phyloP scores from a whole-genome alignment of 306 rosid genomes.

The Mucuna pruriens region DNA sequence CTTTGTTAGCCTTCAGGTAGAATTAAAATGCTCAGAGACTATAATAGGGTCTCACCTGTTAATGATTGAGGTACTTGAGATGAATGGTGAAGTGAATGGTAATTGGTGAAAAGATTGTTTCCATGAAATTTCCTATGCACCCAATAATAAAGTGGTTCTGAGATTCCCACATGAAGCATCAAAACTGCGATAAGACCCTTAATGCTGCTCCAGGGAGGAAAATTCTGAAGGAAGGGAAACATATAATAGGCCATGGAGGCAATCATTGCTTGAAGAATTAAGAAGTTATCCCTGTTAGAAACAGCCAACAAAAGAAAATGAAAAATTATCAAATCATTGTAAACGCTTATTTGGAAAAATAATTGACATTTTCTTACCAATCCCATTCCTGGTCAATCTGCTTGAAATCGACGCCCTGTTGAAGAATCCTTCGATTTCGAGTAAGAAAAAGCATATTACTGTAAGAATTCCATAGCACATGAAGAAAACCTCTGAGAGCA shows the following conservation, averaged over 20 bases:
- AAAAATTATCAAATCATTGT: too few relatives aligned
- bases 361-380: conserved; percentile 49
- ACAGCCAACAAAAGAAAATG: too few relatives aligned
- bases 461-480: conserved; percentile 58
- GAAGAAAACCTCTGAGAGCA: conserved; percentile 51
- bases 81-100: conserved; percentile 88
- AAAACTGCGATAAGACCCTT: conserved; percentile 59
- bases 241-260: conserved; percentile 50
- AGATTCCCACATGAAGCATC: conserved; percentile 70
- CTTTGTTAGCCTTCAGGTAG: too few relatives aligned
- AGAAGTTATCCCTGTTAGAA: conserved; percentile 79
- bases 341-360: too few relatives aligned
- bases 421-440: conserved; percentile 59
- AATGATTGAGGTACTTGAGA: conserved; percentile 68
- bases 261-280: conserved; percentile 69
- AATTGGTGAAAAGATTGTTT: conserved; percentile 53
- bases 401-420: conserved; percentile 81
- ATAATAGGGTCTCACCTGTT: conserved; percentile 66
- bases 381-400: conserved; percentile 75
- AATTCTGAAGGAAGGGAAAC: conserved; percentile 59
- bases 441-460: conserved; percentile 73
- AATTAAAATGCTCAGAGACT: too few relatives aligned
- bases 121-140: conserved; percentile 65
- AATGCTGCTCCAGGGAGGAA: conserved; percentile 66
- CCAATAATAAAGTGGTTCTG: conserved; percentile 87